Evolutionary conservation across 2,329 filamentous ascomycete genomes (phyloP).

Genomic region (Colletotrichum musicola): DNA sequence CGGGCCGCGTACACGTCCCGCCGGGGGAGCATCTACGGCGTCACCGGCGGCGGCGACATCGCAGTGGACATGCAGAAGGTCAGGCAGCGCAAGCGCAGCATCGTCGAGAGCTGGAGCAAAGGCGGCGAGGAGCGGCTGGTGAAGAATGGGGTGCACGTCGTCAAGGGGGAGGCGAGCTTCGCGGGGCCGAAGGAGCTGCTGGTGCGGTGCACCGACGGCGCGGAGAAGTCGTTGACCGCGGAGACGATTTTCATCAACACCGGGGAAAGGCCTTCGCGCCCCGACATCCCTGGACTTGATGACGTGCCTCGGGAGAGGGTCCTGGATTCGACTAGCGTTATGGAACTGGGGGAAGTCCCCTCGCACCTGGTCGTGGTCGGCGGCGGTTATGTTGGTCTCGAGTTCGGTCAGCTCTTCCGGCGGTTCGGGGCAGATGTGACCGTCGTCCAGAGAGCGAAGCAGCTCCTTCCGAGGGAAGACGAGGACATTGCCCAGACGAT

Average conservation of each 20-base stretch:
- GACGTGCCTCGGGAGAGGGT: conserved; percentile 50
- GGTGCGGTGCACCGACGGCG: conserved; percentile 48
- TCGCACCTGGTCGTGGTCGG: conserved; percentile 64
- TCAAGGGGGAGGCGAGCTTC: conserved; percentile 61
- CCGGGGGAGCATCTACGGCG: conserved; percentile 59
- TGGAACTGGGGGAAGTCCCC: conserved; percentile 60
- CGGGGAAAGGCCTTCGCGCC: conserved; percentile 57
- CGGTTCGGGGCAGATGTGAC: conserved; percentile 63
- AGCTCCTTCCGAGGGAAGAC: conserved; percentile 61
- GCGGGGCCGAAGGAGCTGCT: conserved; percentile 52
- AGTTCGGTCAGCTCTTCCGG: conserved; percentile 66
- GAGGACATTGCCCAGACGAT: conserved; percentile 59
- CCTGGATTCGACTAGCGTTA: conserved; percentile 61
- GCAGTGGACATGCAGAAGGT: conserved; percentile 62
- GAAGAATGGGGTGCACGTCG: conserved; percentile 56
- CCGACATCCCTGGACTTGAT: conserved; percentile 53
- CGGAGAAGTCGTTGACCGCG: conserved; percentile 50
- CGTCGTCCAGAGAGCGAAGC: conserved; percentile 57
- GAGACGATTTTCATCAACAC: conserved; percentile 61
- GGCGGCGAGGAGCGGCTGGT: conserved; percentile 59
- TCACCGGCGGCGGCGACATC: conserved; percentile 49
- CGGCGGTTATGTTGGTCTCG: conserved; percentile 65
- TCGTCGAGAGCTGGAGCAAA: conserved; percentile 62
- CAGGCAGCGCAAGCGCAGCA: conserved; percentile 65
- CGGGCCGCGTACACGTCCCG: conserved; percentile 60